Percentiles rank a stretch among this genome's conserved stretches.
Conservation (phyloP, 768 basidiomycete genomes). For the Podaxis sp. region DNA sequence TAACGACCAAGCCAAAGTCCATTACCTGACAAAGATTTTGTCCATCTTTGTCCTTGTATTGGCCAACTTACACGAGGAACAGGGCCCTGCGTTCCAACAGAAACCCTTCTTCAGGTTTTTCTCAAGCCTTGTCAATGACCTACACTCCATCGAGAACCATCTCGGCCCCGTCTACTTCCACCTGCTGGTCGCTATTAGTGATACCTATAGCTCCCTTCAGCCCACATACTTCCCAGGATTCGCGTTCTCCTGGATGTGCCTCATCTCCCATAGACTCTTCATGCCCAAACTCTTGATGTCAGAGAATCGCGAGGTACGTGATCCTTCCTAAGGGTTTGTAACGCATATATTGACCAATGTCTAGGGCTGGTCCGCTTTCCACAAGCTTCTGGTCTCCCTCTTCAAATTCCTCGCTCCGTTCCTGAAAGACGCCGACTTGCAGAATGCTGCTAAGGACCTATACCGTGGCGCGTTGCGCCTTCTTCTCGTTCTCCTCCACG, state of each 20-base stretch:
- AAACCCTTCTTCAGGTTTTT: constrained; percentile 99
- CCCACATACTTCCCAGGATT: constrained; percentile 97
- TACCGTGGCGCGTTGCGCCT: constrained; percentile 90
- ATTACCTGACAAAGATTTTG: constrained; percentile 95
- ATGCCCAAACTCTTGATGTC: constrained; percentile 93
- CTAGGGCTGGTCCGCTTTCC: constrained; percentile 94
- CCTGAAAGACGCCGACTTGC: constrained; percentile 78
- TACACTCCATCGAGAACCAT: constrained; percentile 81
- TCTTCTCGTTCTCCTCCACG: constrained; percentile 92
- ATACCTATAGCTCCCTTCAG: constrained; percentile 93
- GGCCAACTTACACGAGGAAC: constrained; percentile 93
- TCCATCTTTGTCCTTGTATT: constrained; percentile 96
- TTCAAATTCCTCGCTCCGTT: constrained; percentile 95
- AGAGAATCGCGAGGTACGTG: constrained; percentile 78
- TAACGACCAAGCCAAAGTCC: constrained; percentile 93
- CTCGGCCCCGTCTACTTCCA: constrained; percentile 91
- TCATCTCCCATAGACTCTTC: constrained; percentile 94
- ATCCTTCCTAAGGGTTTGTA: neutral
- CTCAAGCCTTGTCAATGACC: constrained; percentile 91
- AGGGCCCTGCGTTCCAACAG: constrained; percentile 88
- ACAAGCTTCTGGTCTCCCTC: constrained; percentile 88
- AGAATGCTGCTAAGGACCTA: constrained; percentile 77
- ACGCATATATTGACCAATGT: constrained; percentile 11
- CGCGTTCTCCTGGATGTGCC: constrained; percentile 96
- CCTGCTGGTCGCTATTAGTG: constrained; percentile 83